A percentile compares a stretch with the other conserved stretches of the same genome.
Conservation (phyloP, 1,284 basidiomycete genomes). For the Hortiboletus rubellus region DNA sequence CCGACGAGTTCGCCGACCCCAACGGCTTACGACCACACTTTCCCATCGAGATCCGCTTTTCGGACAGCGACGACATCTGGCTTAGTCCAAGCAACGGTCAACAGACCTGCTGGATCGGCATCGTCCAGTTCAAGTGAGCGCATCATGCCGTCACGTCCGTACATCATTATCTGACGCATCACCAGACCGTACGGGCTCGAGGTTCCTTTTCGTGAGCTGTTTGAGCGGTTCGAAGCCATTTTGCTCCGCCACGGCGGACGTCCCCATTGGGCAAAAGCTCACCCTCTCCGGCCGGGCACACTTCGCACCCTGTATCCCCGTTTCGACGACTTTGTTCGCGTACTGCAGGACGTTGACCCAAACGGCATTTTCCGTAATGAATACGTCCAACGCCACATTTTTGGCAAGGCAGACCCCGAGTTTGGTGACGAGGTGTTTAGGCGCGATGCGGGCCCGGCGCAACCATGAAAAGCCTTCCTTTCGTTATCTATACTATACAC, state of each 20-base stretch:
- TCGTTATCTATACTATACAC: neutral
- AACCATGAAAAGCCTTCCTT: constrained; percentile 9
- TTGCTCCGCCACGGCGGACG: constrained; percentile 74
- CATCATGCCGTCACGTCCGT: constrained; percentile 5
- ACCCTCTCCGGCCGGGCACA: constrained; percentile 67
- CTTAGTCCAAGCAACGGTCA: constrained; percentile 84
- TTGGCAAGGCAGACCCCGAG: constrained; percentile 49
- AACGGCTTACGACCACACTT: constrained; percentile 86
- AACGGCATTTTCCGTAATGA: constrained; percentile 78
- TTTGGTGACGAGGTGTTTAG: constrained; percentile 60
- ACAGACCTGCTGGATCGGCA: constrained; percentile 91
- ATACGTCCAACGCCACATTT: constrained; percentile 75
- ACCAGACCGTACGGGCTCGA: constrained; percentile 85
- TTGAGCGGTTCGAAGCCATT: constrained; percentile 79
- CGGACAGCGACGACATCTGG: constrained; percentile 90
- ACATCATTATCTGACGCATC: constrained; percentile 3
- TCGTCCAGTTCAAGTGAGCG: constrained; percentile 89
- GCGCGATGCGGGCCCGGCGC: constrained; percentile 15
- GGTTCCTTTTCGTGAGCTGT: constrained; percentile 85
- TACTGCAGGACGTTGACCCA: constrained; percentile 79
- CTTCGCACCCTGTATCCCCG: constrained; percentile 78
- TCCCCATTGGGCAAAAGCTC: constrained; percentile 98
- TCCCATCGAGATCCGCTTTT: constrained; percentile 92
- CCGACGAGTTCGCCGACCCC: constrained; percentile 63
- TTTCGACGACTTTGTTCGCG: constrained; percentile 77